Conservation (phyloP, 2,329 filamentous ascomycete species). For the Pseudopyrenochaeta lycopersici region DNA sequence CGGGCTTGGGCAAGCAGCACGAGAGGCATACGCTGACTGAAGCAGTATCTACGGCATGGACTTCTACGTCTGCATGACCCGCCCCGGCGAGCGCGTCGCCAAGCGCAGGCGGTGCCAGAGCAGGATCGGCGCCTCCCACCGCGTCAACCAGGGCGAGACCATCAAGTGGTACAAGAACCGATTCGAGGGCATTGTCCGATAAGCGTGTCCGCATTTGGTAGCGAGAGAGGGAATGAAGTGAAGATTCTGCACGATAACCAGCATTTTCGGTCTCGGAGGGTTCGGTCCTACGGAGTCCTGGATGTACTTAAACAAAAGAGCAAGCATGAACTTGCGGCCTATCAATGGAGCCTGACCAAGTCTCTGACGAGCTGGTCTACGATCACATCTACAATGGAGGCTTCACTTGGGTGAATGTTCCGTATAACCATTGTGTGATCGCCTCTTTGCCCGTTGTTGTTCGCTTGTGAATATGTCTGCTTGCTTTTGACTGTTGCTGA, state of each 20-base stretch:
- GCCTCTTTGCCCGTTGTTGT: constrained; percentile 26
- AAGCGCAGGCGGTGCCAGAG: constrained; percentile 91
- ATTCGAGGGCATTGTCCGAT: constrained; percentile 99
- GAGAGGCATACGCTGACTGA: constrained; percentile 29
- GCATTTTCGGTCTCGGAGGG: constrained; percentile 51
- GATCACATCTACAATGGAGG: constrained; percentile 64
- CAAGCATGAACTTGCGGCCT: constrained; percentile 54
- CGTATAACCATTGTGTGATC: constrained; percentile 66
- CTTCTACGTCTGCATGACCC: constrained; percentile 99
- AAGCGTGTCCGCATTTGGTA: constrained; percentile 60
- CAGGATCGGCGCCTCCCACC: constrained; percentile 86
- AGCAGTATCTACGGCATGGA: constrained; percentile 77
- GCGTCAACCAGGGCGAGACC: constrained; percentile 93
- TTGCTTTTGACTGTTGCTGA: constrained; percentile 8
- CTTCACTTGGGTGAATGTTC: constrained; percentile 66
- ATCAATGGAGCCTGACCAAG: constrained; percentile 55
- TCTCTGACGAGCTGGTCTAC: constrained; percentile 46
- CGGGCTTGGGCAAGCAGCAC: not conserved
- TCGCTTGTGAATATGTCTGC: constrained; percentile 32
- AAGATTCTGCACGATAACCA: constrained; percentile 47
- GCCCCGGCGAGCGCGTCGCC: constrained; percentile 96
- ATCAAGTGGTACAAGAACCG: constrained; percentile 97
- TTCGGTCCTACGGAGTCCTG: constrained; percentile 49
- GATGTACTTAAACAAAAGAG: constrained; percentile 54
- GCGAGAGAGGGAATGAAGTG: constrained; percentile 37